Evolutionary conservation across 2,329 filamentous ascomycete genomes (phyloP), one percentile per base, ranked within the genome.

Genomic region (Alternaria hordeiaustralica): DNA sequence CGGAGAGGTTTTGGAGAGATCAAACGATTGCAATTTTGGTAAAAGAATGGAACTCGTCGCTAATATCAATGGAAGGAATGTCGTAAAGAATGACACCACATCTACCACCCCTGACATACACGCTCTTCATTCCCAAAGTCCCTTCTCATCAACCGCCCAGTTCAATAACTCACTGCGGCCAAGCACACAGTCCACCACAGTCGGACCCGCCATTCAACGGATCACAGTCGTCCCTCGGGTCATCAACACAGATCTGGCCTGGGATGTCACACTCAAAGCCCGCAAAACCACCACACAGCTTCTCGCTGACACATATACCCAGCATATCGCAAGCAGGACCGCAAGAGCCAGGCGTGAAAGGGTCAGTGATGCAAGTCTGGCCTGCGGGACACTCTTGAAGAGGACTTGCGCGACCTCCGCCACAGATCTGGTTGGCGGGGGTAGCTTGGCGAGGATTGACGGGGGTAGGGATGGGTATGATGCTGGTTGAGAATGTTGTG

Each of bases 101-200:
- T 18, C 15, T 18, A 41, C 33, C 33, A 41, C 8, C 15, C 4
- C 12, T 15, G 33, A 46, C 13, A 15, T 13, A 26, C 44, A 26
- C 21, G 13, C 4, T 11, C n/a, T 3, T 25, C 18, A 36, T 6
- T 2, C 1, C 13, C n/a, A 2, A 50, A n/a, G 8, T 15, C 12
- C 8, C 20, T 8, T 8, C 47, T 30, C n/a, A 15, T 9, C 20
- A 47, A n/a, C 21, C 13, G 5, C 13, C 25, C 3, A 10, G 4
- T 2, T 6, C 28, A 11, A 5, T 0, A 12, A 7, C 2, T 54
- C n/a, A 56, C 25, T 63, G 59, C 13, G 68, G 69, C 69, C 66
- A 78, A 18, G 79, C 67, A 66, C 83, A 85, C 30, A 84, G 66
- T 0, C 83, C 82, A 5, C 72, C 77, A 62, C 83, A 85, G 66